phyloP scores from a whole-genome alignment of 129 eudicot species.

The Logfia minima region DNA sequence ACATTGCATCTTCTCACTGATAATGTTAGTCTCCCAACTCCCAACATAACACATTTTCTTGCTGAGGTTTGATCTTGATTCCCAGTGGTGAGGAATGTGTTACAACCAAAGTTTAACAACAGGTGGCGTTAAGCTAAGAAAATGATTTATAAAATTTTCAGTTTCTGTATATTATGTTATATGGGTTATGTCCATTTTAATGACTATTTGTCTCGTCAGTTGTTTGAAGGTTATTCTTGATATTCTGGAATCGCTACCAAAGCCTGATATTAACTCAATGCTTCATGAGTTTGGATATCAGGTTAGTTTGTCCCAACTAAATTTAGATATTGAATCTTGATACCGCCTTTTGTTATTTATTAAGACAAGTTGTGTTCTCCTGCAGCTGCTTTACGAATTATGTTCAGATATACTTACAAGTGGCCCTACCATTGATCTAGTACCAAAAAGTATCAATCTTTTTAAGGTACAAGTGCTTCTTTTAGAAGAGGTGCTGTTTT shows the following conservation, averaged over 20 bases:
- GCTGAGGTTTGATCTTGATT: slow-evolving; percentile 81
- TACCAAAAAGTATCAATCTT: slow-evolving; percentile 73
- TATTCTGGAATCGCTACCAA: slow-evolving; percentile 51
- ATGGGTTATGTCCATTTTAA: not conserved
- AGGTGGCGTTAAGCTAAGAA: slow-evolving; percentile 34
- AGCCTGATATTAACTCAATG: slow-evolving; percentile 72
- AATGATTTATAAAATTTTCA: slow-evolving; percentile 21
- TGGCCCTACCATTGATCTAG: slow-evolving; percentile 77
- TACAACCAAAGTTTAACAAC: slow-evolving; percentile 82
- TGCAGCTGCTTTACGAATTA: slow-evolving; percentile 62
- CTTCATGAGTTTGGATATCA: slow-evolving; percentile 94
- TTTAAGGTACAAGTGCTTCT: slow-evolving; percentile 50
- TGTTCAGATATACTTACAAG: slow-evolving; percentile 53
- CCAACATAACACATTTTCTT: slow-evolving; percentile 76
- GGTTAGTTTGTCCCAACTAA: slow-evolving; percentile 44
- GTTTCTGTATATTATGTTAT: slow-evolving; percentile 41
- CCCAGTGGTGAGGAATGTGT: slow-evolving; percentile 56
- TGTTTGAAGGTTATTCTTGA: slow-evolving; percentile 88
- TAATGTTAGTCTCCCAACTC: slow-evolving; percentile 77
- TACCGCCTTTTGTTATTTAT: slow-evolving; percentile 15
- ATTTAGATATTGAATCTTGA: not conserved
- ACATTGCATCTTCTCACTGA: slow-evolving; percentile 76
- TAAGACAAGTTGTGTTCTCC: slow-evolving; percentile 1
- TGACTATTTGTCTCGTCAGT: slow-evolving; percentile 37
- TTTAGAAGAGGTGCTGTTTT: slow-evolving; percentile 4